Evolutionary conservation across 345 rosid genomes (phyloP), one percentile per base, ranked within the genome.

Genomic region (Acer negundo): DNA sequence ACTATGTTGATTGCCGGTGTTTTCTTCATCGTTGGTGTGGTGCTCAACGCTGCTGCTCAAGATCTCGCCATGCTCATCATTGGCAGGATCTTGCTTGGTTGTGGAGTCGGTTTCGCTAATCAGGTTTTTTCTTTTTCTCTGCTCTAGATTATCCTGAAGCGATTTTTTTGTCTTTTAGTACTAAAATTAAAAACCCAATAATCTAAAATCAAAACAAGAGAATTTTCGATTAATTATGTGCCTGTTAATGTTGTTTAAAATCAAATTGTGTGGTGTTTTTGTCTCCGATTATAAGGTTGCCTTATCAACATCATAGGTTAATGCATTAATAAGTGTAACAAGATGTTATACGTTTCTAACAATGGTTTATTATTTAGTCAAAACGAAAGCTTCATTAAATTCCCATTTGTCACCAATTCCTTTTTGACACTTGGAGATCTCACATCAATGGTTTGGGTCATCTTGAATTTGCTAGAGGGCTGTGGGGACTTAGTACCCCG

Each of bases 51-150:
- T 17, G 92, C 91, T 11, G 99, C 99, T 44, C 87, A 87, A 75
- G 82, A 95, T 82, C 86, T 95, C 20, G 89, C 97, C 73, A 94
- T 94, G 98, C 98, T 95, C 79, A 95, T 95, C 71, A 77, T 89
- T 35, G 99, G 98, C 7, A 78, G 99, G 82, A 88, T 95, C 42
- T 84, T 95, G 53, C 95, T 95, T 13, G 98, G 98, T 47, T 93
- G 97, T 80, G 99, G 99, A 0, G 97, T 94, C 68, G 98, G 99
- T 17, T 95, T 95, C 16, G 98, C 94, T 64, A 94, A 95, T 79
- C 99, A 95, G 92, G 93, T 91, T 58, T 15, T 42, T 77, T 35
- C 23, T 3, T 62, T 46, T 46, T 46, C 49, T 46, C 10, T 11
- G 12, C 13, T 46, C 13, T 2, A 2, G 49, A 46, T 46, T 0